These are phyloP conservation scores for Alternaria angustiovoidea DNA, from an alignment of 2,329 filamentous ascomycete species.

Conservation along the genomic window DNA sequence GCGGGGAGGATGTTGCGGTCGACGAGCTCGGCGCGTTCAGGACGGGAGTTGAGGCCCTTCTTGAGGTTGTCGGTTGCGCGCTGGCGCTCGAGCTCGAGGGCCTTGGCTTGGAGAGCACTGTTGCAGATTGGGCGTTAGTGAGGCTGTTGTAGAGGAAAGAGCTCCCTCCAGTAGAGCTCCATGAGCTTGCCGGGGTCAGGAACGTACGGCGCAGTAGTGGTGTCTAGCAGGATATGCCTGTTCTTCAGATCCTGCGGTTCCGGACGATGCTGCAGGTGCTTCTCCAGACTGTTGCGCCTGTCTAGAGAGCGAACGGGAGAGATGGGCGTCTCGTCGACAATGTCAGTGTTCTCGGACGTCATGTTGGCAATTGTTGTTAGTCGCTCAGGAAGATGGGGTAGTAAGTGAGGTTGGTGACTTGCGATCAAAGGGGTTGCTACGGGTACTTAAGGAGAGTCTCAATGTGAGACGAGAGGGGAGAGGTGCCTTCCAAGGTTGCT, in stretches of 20 bases:
- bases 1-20: slow-evolving; percentile 89
- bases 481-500: slow-evolving; percentile 17
- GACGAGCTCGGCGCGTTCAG: slow-evolving; percentile 77
- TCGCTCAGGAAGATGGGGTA: slow-evolving; percentile 1
- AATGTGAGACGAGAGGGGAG: slow-evolving; percentile 18
- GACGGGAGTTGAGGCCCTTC: slow-evolving; percentile 69
- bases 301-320: slow-evolving; percentile 60
- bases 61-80: slow-evolving; percentile 69
- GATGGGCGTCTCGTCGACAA: slow-evolving; percentile 53
- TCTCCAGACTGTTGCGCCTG: slow-evolving; percentile 64
- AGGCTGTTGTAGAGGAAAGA: background rate
- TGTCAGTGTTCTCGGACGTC: slow-evolving; percentile 34
- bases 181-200: background rate
- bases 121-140: slow-evolving; percentile 4
- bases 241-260: slow-evolving; percentile 71
- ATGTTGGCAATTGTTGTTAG: slow-evolving; percentile 31
- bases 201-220: slow-evolving; percentile 70
- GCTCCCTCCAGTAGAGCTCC: background rate
- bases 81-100: slow-evolving; percentile 71
- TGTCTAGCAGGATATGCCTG: slow-evolving; percentile 72
- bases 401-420: slow-evolving; percentile 2
- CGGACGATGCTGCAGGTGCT: slow-evolving; percentile 58
- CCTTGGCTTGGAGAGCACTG: slow-evolving; percentile 68
- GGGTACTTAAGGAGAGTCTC: slow-evolving; percentile 22
- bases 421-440: slow-evolving; percentile 6